Conservation (phyloP, 1,284 basidiomycete genomes). For the Puccinia horiana region DNA sequence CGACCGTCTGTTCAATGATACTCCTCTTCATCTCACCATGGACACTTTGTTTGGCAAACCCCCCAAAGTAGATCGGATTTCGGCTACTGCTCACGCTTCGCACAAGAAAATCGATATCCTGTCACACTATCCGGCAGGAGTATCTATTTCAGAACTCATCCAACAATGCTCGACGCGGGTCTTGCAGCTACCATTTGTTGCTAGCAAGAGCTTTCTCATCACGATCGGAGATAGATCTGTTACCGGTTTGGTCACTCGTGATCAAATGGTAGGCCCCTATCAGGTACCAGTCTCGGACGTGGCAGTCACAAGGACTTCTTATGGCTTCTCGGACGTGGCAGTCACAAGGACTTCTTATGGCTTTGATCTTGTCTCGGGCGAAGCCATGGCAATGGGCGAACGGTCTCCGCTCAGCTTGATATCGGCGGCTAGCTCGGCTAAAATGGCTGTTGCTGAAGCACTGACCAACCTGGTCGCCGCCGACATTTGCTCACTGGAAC, state of each 20-base stretch:
- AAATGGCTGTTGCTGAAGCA: constrained; percentile 93
- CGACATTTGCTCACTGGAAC: constrained; percentile 69
- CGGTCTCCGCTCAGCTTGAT: constrained; percentile 89
- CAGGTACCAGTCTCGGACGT: constrained; percentile 97
- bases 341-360: constrained; percentile 91
- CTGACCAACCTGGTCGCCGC: constrained; percentile 89
- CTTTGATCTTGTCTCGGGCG: constrained; percentile 71
- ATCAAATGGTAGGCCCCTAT: constrained; percentile 99
- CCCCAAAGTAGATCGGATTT: constrained; percentile 82
- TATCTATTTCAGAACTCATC: constrained; percentile 56
- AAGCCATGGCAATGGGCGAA: constrained; percentile 99
- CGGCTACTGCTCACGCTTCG: constrained; percentile 61
- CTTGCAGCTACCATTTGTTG: constrained; percentile 90
- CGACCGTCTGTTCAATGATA: constrained; percentile 72
- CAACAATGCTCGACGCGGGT: constrained; percentile 73
- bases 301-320: constrained; percentile 87
- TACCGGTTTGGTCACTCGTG: constrained; percentile 89
- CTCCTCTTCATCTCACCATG: constrained; percentile 87
- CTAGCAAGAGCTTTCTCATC: constrained; percentile 94
- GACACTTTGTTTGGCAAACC: constrained; percentile 94
- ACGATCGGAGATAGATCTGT: constrained; percentile 95
- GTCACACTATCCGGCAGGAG: constrained; percentile 66
- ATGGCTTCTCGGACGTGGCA: constrained; percentile 95
- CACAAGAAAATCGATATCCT: constrained; percentile 62
- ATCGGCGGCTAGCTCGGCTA: constrained; percentile 81